These are phyloP conservation scores for Salix brachista DNA, from an alignment of 345 rosid species.

Conservation along the genomic window DNA sequence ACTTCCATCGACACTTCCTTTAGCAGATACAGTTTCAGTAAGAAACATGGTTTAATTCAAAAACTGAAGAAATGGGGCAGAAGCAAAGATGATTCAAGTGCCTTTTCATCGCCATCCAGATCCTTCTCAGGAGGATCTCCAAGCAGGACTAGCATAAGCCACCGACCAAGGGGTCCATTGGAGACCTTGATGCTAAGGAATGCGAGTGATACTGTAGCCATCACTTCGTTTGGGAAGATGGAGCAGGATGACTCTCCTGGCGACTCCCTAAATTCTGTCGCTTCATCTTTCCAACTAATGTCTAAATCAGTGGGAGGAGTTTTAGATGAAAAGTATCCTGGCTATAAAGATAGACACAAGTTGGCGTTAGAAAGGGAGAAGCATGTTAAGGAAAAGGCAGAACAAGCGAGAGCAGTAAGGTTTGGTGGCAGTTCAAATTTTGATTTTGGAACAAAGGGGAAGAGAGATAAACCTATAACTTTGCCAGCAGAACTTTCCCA, in stretches of 20 bases:
- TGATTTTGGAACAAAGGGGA: constrained; percentile 26
- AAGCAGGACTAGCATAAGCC: constrained; percentile 61
- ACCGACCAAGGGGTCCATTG: constrained; percentile 69
- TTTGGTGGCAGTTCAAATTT: constrained; percentile 43
- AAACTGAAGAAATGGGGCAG: constrained; percentile 90
- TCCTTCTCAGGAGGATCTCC: constrained; percentile 75
- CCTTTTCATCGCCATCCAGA: constrained; percentile 66
- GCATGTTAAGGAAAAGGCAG: constrained; percentile 73
- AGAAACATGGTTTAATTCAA: constrained; percentile 66
- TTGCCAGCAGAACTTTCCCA: constrained; percentile 77
- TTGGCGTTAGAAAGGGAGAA: constrained; percentile 88
- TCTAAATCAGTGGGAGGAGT: constrained; percentile 81
- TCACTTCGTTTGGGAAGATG: constrained; percentile 70
- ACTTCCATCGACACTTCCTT: constrained; percentile 76
- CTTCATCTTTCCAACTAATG: constrained; percentile 80
- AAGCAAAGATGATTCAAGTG: constrained; percentile 78
- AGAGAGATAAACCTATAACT: constrained; percentile 25
- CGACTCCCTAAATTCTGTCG: constrained; percentile 58
- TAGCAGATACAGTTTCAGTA: constrained; percentile 71
- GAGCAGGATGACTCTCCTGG: constrained; percentile 72
- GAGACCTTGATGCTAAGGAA: constrained; percentile 87
- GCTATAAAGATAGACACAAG: constrained; percentile 88
- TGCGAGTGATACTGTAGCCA: constrained; percentile 71
- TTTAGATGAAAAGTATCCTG: constrained; percentile 81
- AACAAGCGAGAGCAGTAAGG: constrained; percentile 67